Evolutionary conservation across 1,139 yeast species (phyloP), one percentile per base, ranked within the genome.

Genomic region (Yamadazyma atlantica): DNA sequence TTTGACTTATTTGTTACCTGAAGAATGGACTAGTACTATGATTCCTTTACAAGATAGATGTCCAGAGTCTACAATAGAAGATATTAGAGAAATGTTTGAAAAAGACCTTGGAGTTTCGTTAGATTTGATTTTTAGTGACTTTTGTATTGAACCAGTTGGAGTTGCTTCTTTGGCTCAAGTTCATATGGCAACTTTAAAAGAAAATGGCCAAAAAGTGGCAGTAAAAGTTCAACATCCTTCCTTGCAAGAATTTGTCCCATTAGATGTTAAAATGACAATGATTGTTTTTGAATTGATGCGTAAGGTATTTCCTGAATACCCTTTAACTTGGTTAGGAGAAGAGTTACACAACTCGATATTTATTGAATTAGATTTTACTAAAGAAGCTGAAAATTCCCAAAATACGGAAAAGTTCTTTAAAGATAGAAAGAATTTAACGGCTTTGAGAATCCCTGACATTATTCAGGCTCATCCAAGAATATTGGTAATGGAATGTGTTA

Each of bases 91-190:
- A 11, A 75, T 92, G 84, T 80, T 92, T 51, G 51, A 58, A 33
- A 57, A 61, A 2, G 99, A 92, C 56, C 64, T 85, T 49, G 88
- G 86, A 1, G 54, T 62, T n/a, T 47, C 69, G 1, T 57, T 90
- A 16, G 74, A 73, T n/a, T 94, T 85, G 1, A 48, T 80, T 29
- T 92, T 92, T 57, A 58, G 66, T 10, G 78, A 75, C 23, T 87
- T 92, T 57, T 78, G 84, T 45, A 74, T 77, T 0, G 64, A 60
- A 12, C 98, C 99, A 0, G 79, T 92, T 31, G 99, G 98, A 1
- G 95, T 89, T 11, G 98, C 98, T 0, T 87, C 96, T 1, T 69
- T 92, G 48, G 98, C 98, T 0, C 99, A 92, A 55, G 99, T 92
- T 8, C 98, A 92, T 60, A 66, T 72, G 31, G 99, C 95, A 0